Conservation (phyloP, 2,329 filamentous ascomycete species). For the Blastomyces parvus region DNA sequence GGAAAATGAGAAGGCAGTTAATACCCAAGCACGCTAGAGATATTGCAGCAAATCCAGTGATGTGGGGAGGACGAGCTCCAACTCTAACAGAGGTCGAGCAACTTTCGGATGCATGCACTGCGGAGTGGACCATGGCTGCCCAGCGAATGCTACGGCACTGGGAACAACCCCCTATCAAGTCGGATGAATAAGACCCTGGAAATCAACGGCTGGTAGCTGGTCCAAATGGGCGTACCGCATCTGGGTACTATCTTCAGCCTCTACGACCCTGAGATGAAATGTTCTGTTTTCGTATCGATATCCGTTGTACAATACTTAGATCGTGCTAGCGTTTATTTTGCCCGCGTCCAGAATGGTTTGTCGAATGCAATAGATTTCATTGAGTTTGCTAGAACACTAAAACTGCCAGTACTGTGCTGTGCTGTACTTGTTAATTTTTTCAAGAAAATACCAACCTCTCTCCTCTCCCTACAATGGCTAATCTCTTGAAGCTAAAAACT, state of each 20-base stretch:
- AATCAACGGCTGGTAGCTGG: not conserved
- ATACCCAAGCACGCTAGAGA: constrained; percentile 51
- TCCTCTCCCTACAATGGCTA: not conserved
- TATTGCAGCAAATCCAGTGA: constrained; percentile 54
- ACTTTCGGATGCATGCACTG: constrained; percentile 53
- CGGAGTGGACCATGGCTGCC: constrained; percentile 58
- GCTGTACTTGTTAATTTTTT: not conserved
- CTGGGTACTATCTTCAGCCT: not conserved
- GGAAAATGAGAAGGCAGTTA: constrained; percentile 41
- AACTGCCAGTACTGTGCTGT: not conserved
- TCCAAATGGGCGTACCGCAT: not conserved
- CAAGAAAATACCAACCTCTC: not conserved
- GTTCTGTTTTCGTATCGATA: not conserved
- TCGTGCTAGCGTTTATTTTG: not conserved
- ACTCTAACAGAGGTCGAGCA: constrained; percentile 47
- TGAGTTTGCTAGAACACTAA: not conserved
- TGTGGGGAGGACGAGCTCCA: constrained; percentile 58
- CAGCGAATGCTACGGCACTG: constrained; percentile 60
- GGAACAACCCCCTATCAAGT: constrained; percentile 47
- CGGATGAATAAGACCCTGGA: constrained; percentile 10
- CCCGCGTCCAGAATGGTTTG: not conserved
- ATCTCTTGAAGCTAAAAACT: not conserved
- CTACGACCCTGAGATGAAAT: not conserved
- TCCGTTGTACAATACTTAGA: not conserved
- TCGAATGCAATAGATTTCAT: not conserved